phyloP scores from a whole-genome alignment of 768 basidiomycete species.

The Tulasnella sp. region DNA sequence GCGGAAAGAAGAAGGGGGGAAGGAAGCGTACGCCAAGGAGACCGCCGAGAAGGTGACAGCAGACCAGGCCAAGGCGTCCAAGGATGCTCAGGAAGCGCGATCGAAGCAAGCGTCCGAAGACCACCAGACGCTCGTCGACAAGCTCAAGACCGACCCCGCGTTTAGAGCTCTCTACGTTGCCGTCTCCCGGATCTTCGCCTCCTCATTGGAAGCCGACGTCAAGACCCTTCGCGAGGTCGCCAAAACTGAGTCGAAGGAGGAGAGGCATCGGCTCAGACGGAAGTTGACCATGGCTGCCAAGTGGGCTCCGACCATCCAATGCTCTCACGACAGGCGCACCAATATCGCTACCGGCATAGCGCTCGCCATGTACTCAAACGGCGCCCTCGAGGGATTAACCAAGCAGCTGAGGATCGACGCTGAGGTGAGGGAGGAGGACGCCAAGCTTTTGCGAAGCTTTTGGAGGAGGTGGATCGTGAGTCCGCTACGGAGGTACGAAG shows the following conservation, averaged over 20 bases:
- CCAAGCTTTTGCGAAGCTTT: slow-evolving; percentile 51
- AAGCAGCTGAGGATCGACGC: slow-evolving; percentile 30
- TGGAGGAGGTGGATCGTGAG: slow-evolving; percentile 59
- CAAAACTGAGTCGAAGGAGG: slow-evolving; percentile 31
- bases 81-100: slow-evolving; percentile 14
- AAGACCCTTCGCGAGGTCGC: slow-evolving; percentile 42
- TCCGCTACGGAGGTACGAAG: slow-evolving; percentile 48
- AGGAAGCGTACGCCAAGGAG: slow-evolving; percentile 23
- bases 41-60: slow-evolving; percentile 30
- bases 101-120: slow-evolving; percentile 25
- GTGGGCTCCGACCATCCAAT: slow-evolving; percentile 63
- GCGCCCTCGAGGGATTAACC: slow-evolving; percentile 30
- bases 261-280: slow-evolving; percentile 26
- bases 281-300: slow-evolving; percentile 51
- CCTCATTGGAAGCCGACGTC: slow-evolving; percentile 51
- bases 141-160: slow-evolving; percentile 41
- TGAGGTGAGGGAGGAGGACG: slow-evolving; percentile 35
- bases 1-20: slow-evolving; percentile 9
- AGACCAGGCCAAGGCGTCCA: not conserved
- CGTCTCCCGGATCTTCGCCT: slow-evolving; percentile 58
- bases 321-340: slow-evolving; percentile 59
- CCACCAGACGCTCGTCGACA: slow-evolving; percentile 30
- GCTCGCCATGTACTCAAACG: slow-evolving; percentile 48
- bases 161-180: slow-evolving; percentile 63
- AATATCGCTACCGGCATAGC: slow-evolving; percentile 64